Evolutionary conservation across 352 stramenopile genomes (phyloP).

Genomic region (Phytophthora pseudosyringae): DNA sequence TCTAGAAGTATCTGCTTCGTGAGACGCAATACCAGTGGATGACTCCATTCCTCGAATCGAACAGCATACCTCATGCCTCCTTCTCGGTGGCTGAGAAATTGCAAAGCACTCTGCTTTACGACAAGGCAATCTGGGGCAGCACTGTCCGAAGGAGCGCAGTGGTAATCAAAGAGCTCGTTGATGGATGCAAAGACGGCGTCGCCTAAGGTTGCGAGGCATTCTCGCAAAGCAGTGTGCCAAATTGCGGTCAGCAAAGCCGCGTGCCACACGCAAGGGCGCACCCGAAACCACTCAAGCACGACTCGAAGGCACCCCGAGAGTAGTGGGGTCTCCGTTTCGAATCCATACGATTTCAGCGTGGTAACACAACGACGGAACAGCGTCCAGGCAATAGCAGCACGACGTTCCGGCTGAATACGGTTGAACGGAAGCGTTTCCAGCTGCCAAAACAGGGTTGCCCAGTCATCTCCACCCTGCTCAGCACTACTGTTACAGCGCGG

Average conservation of each 20-base stretch:
- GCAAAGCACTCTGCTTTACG: constrained; percentile 61
- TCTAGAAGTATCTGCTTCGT: constrained; percentile 67
- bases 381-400: constrained; percentile 62
- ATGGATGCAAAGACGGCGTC: constrained; percentile 56
- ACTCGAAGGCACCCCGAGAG: constrained; percentile 56
- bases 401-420: constrained; percentile 55
- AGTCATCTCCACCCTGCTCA: constrained; percentile 27
- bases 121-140: constrained; percentile 39
- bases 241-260: constrained; percentile 57
- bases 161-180: constrained; percentile 62
- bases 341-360: constrained; percentile 41
- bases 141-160: constrained; percentile 40
- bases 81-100: constrained; percentile 56
- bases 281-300: constrained; percentile 65
- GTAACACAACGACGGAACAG: constrained; percentile 69
- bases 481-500: constrained; percentile 31
- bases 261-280: constrained; percentile 72
- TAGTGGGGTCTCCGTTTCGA: constrained; percentile 53
- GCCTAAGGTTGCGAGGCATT: constrained; percentile 44
- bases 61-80: constrained; percentile 41
- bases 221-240: constrained; percentile 65
- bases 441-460: constrained; percentile 49
- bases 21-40: constrained; percentile 48
- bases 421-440: constrained; percentile 55
- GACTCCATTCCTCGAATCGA: constrained; percentile 39